Conservation (phyloP, 2,329 filamentous ascomycete genomes). For the Calycina herbarum region DNA sequence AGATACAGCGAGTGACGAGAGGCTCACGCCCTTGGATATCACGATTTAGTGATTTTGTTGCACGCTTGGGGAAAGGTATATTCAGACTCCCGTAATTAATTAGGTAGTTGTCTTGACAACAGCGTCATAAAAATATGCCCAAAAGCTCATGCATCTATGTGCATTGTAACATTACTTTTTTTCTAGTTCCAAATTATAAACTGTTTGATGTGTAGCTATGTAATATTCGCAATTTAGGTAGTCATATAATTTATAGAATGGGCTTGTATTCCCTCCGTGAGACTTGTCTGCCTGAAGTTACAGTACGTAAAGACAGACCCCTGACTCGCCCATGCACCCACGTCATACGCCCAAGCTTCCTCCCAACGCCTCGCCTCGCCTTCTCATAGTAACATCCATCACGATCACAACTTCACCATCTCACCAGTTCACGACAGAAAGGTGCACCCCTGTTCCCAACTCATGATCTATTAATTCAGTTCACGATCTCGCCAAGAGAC, state of each 20-base stretch:
- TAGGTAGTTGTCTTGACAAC: slow-evolving; percentile 1
- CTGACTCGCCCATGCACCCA: neutral
- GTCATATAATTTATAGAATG: too few relatives aligned
- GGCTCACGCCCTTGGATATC: slow-evolving; percentile 14
- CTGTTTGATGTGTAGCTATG: too few relatives aligned
- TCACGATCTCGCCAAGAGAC: slow-evolving; percentile 2
- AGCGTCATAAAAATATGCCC: neutral
- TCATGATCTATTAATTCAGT: neutral
- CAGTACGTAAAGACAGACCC: neutral
- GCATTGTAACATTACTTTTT: too few relatives aligned
- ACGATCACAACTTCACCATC: neutral
- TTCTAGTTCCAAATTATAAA: too few relatives aligned
- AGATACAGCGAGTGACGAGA: slow-evolving; percentile 5
- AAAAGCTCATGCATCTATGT: neutral
- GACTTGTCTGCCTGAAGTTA: too few relatives aligned
- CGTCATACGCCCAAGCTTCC: slow-evolving; percentile 3
- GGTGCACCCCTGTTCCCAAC: neutral
- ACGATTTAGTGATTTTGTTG: neutral
- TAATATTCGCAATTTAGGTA: too few relatives aligned
- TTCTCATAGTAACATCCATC: neutral
- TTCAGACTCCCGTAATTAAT: neutral
- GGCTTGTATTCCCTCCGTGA: too few relatives aligned
- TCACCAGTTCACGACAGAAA: neutral
- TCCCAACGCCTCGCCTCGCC: neutral
- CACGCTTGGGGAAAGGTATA: neutral